Evolutionary conservation across 345 rosid genomes (phyloP), one percentile per base, ranked within the genome.

Genomic region (Xanthoceras sorbifolium): DNA sequence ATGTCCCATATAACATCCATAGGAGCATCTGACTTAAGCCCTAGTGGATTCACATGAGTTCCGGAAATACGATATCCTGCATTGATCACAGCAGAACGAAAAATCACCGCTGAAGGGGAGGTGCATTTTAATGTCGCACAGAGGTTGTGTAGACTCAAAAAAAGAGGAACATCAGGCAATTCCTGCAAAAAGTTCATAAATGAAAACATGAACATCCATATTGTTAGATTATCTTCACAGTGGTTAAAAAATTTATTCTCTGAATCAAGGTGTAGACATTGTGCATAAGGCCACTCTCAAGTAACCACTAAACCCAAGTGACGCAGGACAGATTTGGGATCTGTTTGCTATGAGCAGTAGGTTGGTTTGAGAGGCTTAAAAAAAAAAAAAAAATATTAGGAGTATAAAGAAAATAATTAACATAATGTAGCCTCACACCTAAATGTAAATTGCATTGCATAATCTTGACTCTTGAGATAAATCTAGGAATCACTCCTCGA

Each of bases 1-100:
- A 94, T 97, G 84, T 97, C 98, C 97, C 99, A 97, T 69, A 97
- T 91, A 74, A 94, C 90, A 65, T 88, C 91, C 99, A 97, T 97
- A n/a, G 99, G 97, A 71, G 98, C 98, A 87, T 97, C 97, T 28
- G 99, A 90, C 84, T 97, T 97, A 61, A 94, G 83, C 78, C 98
- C 99, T 4, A 97, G 81, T 0, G 98, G 97, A 66, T 89, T 89
- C 64, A 94, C 98, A 77, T 97, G 99, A 48, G 97, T 89, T 67
- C 99, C 99, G 0, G 98, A 97, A 69, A 94, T 90, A 26, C 88
- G 90, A 84, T 91, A 94, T 52, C 97, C 98, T 0, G 97, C 99
- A 82, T 97, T 97, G 77, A 94, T 87, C 67, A 97, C 94, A 7
- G 99, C 99, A 66, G 99, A 93, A 32, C 97, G 89, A 78, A 97